Base-by-base conservation (phyloP, 352 stramenopile species). In the Globisporangium viniferum region DNA sequence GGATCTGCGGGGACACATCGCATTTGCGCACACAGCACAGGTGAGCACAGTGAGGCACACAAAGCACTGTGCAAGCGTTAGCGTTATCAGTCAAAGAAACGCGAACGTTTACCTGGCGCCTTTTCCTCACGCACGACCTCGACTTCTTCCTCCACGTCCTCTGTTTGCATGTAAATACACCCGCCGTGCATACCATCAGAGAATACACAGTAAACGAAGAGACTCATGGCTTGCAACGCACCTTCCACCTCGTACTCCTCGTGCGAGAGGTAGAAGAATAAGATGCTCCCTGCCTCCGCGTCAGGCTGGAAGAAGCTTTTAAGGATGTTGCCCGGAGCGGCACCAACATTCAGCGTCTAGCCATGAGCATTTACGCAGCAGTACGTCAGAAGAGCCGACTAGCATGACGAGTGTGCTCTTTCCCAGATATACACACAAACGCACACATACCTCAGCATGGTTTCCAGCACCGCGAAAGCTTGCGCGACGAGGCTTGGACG, bases 81-180 rank as follows among this genome's bases (percentile, higher is more conserved):
- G 39, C 39, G 7, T 46, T 46, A 46, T 46, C 14, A 46, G 39
- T 20, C 14, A 46, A 44, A 44, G 15, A 5, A 46, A 20, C 20
- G 14, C 39, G 2, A 46, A 20, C 12, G 18, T 22, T 27, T 8
- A 80, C 71, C 67, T 74, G 62, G 57, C 4, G 57, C 44, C 3
- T 73, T 69, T 3, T 76, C 77, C 73, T 81, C 73, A 55, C 62
- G 58, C 0, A 77, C 68, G 31, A 89, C 70, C 59, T 95, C 84
- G 9, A 95, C 82, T 57, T 93, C 82, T 74, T 95, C 84, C 60
- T 94, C 86, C 20, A 93, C 76, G 24, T 94, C 86, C 57, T 93
- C 88, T 87, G 62, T 15, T 29, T 29, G 8, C 31, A 24, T 14
- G 10, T 7, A 5, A 33, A 12, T 35, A 9, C 55, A 61, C 58